These are phyloP conservation scores for Medicago arabica DNA, from an alignment of 306 rosid genomes.

Conservation along the genomic window DNA sequence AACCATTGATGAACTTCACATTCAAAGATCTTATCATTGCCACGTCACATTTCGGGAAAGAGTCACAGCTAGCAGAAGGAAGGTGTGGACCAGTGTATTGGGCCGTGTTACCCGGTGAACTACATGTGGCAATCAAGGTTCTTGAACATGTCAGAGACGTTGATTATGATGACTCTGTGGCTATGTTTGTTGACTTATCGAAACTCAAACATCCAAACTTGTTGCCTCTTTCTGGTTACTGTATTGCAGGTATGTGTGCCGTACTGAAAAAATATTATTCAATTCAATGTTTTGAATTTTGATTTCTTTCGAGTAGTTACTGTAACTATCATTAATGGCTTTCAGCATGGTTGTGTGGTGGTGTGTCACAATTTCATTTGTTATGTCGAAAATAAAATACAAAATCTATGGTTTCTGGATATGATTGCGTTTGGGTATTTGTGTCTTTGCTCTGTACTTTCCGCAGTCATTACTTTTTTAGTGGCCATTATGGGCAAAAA, in stretches of 20 bases:
- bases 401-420: constrained; percentile 33
- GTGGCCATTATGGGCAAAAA: constrained; percentile 2
- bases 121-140: constrained; percentile 93
- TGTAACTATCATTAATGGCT: constrained; percentile 28
- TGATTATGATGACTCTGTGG: constrained; percentile 58
- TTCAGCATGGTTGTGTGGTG: constrained; percentile 41
- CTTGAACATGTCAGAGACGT: constrained; percentile 72
- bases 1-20: constrained; percentile 78
- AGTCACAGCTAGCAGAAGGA: constrained; percentile 80
- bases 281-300: too few relatives aligned
- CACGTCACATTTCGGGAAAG: constrained; percentile 93
- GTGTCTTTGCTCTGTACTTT: constrained; percentile 33
- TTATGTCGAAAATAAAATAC: background rate
- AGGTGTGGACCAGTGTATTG: constrained; percentile 87
- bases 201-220: constrained; percentile 81
- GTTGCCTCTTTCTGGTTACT: constrained; percentile 87
- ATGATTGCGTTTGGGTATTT: constrained; percentile 42
- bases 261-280: too few relatives aligned
- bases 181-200: constrained; percentile 63
- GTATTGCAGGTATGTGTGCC: constrained; percentile 78
- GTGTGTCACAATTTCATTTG: constrained; percentile 36
- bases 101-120: constrained; percentile 79
- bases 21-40: constrained; percentile 89
- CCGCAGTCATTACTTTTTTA: constrained; percentile 5
- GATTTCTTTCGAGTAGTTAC: too few relatives aligned